Evolutionary conservation across 768 basidiomycete species (phyloP).

Genomic region (Lanmaoa pseudosensibilis): DNA sequence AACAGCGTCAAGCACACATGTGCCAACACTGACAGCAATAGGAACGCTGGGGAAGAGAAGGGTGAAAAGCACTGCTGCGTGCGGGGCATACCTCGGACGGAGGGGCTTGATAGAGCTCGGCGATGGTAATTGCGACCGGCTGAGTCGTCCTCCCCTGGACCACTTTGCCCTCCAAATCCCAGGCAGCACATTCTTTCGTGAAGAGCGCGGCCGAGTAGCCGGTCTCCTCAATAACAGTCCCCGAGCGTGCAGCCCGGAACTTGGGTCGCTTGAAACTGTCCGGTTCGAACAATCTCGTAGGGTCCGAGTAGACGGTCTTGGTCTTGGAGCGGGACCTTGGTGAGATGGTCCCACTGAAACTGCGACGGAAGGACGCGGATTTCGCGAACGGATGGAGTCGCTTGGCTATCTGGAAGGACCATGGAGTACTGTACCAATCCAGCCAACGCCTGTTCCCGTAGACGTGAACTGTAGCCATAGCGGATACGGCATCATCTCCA

Average conservation of each 20-base stretch:
- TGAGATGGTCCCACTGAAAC: not conserved
- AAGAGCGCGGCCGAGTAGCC: slow-evolving; percentile 57
- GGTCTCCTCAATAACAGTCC: slow-evolving; percentile 46
- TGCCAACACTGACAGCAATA: slow-evolving; percentile 21
- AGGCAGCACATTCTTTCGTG: slow-evolving; percentile 12
- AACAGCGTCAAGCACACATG: slow-evolving; percentile 21
- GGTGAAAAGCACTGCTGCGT: not conserved
- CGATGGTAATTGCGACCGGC: slow-evolving; percentile 11
- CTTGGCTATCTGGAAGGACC: slow-evolving; percentile 30
- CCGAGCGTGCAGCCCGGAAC: slow-evolving; percentile 71
- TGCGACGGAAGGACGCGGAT: slow-evolving; percentile 3
- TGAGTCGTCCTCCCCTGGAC: slow-evolving; percentile 11
- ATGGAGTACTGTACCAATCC: slow-evolving; percentile 39
- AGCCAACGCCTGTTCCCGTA: slow-evolving; percentile 28
- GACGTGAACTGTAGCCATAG: slow-evolving; percentile 31
- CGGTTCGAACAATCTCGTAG: slow-evolving; percentile 16
- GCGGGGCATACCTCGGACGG: slow-evolving; percentile 6
- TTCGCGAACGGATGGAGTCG: slow-evolving; percentile 21
- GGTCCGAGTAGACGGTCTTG: slow-evolving; percentile 17
- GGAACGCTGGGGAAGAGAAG: slow-evolving; percentile 18
- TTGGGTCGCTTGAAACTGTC: slow-evolving; percentile 46
- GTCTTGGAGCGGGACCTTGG: slow-evolving; percentile 11
- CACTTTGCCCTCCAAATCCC: slow-evolving; percentile 7
- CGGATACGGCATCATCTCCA: slow-evolving; percentile 32
- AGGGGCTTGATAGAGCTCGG: slow-evolving; percentile 10